Percentiles rank a stretch among this genome's conserved stretches.
Evolutionary conservation across 2,329 filamentous ascomycete species (phyloP).

Genomic region (Fusarium zealandicum): DNA sequence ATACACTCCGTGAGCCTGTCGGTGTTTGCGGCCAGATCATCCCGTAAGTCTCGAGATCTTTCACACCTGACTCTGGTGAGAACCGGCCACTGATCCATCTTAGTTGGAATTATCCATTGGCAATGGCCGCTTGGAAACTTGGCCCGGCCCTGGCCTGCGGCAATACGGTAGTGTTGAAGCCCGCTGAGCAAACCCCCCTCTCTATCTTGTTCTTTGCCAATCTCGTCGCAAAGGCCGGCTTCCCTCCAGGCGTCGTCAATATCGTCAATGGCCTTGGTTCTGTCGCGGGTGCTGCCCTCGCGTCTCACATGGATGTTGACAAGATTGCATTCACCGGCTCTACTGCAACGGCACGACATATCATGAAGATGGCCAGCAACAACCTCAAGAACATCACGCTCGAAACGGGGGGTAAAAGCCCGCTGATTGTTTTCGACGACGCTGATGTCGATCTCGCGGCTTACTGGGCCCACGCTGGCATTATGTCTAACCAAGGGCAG

Average conservation of each 20-base stretch:
- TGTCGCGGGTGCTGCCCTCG: constrained; percentile 72
- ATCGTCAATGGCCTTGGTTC: constrained; percentile 75
- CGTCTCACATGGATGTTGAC: constrained; percentile 71
- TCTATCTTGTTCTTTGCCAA: constrained; percentile 70
- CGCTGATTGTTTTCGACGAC: constrained; percentile 69
- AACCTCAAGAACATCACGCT: constrained; percentile 72
- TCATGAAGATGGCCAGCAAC: constrained; percentile 77
- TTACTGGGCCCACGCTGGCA: constrained; percentile 61
- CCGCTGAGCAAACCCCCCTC: constrained; percentile 72
- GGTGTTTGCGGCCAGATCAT: constrained; percentile 80
- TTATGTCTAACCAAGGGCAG: constrained; percentile 69
- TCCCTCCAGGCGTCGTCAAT: constrained; percentile 80
- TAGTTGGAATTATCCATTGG: constrained; percentile 70
- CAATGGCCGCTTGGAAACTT: constrained; percentile 69
- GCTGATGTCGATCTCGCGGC: constrained; percentile 73
- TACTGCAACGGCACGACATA: constrained; percentile 73
- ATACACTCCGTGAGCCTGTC: constrained; percentile 78
- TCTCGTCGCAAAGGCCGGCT: constrained; percentile 75
- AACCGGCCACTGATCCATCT: neutral
- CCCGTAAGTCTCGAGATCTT: constrained; percentile 47
- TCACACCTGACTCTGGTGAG: rapidly evolving
- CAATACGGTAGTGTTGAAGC: constrained; percentile 70
- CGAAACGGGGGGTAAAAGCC: constrained; percentile 72
- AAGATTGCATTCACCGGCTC: constrained; percentile 84
- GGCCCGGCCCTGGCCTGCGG: constrained; percentile 73